Evolutionary conservation across 1,284 basidiomycete species (phyloP).

Genomic region (Cutaneotrichosporon mucoides): DNA sequence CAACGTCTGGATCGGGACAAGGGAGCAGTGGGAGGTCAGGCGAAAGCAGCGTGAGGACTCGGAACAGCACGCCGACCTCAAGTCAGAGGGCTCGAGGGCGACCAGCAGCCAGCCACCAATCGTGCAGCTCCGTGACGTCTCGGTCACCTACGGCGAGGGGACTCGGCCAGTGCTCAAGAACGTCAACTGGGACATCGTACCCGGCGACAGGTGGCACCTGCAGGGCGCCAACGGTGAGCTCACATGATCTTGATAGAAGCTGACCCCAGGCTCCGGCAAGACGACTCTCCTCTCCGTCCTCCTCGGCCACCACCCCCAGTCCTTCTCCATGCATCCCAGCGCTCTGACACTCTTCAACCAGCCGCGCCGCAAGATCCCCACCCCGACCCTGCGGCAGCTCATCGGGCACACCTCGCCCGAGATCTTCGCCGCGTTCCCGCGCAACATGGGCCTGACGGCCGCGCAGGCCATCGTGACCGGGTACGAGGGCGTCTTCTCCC

Average conservation of each 20-base stretch:
- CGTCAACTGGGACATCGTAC: conserved; percentile 72
- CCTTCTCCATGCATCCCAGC: conserved; percentile 60
- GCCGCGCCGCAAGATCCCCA: conserved; percentile 62
- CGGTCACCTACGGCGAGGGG: conserved; percentile 68
- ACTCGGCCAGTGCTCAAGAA: conserved; percentile 60
- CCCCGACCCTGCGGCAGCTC: conserved; percentile 56
- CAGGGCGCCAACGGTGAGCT: conserved; percentile 72
- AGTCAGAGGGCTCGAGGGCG: conserved; percentile 21
- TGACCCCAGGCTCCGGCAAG: conserved; percentile 74
- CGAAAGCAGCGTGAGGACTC: background rate
- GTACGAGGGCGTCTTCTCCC: conserved; percentile 73
- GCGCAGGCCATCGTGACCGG: conserved; percentile 78
- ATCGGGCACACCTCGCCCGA: conserved; percentile 87
- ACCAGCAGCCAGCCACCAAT: conserved; percentile 53
- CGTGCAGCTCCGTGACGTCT: conserved; percentile 62
- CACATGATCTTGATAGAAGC: background rate
- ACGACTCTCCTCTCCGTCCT: conserved; percentile 89
- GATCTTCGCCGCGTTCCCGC: conserved; percentile 83
- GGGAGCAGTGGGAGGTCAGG: background rate
- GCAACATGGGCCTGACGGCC: conserved; percentile 64
- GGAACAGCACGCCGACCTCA: background rate
- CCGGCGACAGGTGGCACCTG: conserved; percentile 81
- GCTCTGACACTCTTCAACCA: conserved; percentile 66
- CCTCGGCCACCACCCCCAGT: conserved; percentile 91
- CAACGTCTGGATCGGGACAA: conserved; percentile 1